Percentiles rank a stretch among this genome's conserved stretches.
Conservation (phyloP, 1,284 basidiomycete genomes). For the Cutaneotrichosporon cutaneum region DNA sequence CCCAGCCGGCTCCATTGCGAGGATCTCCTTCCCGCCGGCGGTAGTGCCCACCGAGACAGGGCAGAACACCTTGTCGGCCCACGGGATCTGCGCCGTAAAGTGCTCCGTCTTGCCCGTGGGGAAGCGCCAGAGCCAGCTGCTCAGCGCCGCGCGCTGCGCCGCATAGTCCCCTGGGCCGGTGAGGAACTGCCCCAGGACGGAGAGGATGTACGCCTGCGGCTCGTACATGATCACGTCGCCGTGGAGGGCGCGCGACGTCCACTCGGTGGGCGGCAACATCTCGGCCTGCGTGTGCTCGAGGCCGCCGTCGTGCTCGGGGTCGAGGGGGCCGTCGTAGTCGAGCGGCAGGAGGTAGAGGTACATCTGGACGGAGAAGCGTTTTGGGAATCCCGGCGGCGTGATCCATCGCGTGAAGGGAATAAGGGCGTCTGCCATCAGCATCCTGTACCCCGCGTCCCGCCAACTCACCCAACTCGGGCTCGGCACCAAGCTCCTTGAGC, state of each 20-base stretch:
- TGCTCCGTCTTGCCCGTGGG: slow-evolving; percentile 16
- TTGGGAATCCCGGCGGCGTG: slow-evolving; percentile 16
- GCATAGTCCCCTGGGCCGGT: slow-evolving; percentile 13
- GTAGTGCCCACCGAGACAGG: neutral
- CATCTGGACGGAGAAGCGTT: slow-evolving; percentile 25
- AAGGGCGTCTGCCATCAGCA: slow-evolving; percentile 14
- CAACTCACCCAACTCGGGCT: slow-evolving; percentile 15
- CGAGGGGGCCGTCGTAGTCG: neutral
- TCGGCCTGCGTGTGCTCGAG: slow-evolving; percentile 23
- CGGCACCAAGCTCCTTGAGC: slow-evolving; percentile 16
- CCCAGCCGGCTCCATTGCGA: slow-evolving; percentile 19
- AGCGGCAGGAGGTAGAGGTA: slow-evolving; percentile 25
- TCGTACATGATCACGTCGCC: slow-evolving; percentile 23
- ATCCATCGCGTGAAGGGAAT: slow-evolving; percentile 27
- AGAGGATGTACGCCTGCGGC: slow-evolving; percentile 23
- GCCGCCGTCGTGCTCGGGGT: slow-evolving; percentile 20
- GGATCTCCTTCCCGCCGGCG: slow-evolving; percentile 10
- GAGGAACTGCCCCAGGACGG: slow-evolving; percentile 18
- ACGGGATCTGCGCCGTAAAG: slow-evolving; percentile 10
- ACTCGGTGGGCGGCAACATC: slow-evolving; percentile 5
- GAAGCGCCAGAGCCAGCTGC: slow-evolving; percentile 10
- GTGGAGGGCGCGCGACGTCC: slow-evolving; percentile 9
- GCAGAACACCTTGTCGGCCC: slow-evolving; percentile 23
- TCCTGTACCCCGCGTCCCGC: no score
- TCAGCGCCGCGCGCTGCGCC: slow-evolving; percentile 11